Base-by-base conservation (phyloP, 371 early-diverging fungal species). In the Dichotomocladium elegans region DNA sequence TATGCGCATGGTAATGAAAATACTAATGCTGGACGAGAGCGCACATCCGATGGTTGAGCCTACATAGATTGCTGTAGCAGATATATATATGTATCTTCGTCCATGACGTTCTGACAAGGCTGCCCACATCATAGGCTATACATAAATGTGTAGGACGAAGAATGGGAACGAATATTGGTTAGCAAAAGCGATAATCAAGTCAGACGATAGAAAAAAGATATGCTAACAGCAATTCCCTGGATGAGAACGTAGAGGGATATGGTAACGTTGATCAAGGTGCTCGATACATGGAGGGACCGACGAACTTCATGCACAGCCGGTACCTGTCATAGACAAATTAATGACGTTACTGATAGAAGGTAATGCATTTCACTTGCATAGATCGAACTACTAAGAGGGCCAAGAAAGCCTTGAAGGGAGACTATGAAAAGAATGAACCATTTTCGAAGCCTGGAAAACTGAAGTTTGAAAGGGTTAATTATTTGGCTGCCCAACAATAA, bases 51-150 rank as follows among this genome's bases (percentile, higher is more conserved):
- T 46, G 11, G 85, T 83, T 2, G 86, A 79, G 3, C 61, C 43
- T 1, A 76, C 61, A 63, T 80, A 90, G 8, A 90, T 51, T 1
- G 73, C 10, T 25, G 82, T 75, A 3, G 86, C 81, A 2, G 47
- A n/a, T 9, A 86, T 61, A 49, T 88, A 88, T 9, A 90, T 74
- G 0, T 74, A 63, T 33, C 85, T 77, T 14, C 92, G 77, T 3
- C 87, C 85, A 52, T 76, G 72, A 5, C 63, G 49, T 58, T 92
- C 92, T 0, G 90, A 85, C 11, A 86, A 55, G 19, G 83, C 74
- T 14, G 85, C 89, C 85, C 85, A 89, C 21, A 85, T 49, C n/a
- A 91, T 43, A 12, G 85, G 83, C 76, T 76, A 52, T 9, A 28
- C n/a, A n/a, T n/a, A n/a, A n/a, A n/a, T n/a, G n/a, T n/a, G n/a